Evolutionary conservation across 2,329 filamentous ascomycete genomes (phyloP).

Genomic region (Diaporthe sp.): DNA sequence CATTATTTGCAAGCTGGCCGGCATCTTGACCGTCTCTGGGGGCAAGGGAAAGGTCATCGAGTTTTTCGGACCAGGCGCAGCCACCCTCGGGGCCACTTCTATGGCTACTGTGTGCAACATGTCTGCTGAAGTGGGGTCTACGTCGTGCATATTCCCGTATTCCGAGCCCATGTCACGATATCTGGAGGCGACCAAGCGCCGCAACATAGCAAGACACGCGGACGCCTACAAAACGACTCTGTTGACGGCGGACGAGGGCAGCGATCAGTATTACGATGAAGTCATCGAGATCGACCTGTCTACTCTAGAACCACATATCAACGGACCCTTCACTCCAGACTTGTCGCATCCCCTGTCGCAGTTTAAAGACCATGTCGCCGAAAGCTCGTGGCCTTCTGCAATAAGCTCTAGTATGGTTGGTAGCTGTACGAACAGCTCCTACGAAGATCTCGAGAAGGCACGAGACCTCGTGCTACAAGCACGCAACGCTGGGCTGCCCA

Average conservation of each 20-base stretch:
- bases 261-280: constrained; percentile 88
- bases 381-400: constrained; percentile 89
- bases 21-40: constrained; percentile 90
- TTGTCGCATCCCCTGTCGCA: constrained; percentile 91
- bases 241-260: constrained; percentile 70
- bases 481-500: constrained; percentile 80
- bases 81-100: constrained; percentile 89
- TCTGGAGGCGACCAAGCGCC: constrained; percentile 84
- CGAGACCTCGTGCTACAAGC: constrained; percentile 95
- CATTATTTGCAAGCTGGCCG: constrained; percentile 88
- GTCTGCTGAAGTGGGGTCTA: constrained; percentile 91
- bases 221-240: constrained; percentile 76
- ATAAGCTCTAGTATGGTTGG: constrained; percentile 95
- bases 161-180: constrained; percentile 87
- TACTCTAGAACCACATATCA: constrained; percentile 92
- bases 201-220: constrained; percentile 76
- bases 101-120: constrained; percentile 95
- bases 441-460: constrained; percentile 97
- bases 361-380: constrained; percentile 86
- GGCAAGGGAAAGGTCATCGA: constrained; percentile 96
- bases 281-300: constrained; percentile 92
- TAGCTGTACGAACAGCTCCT: constrained; percentile 98
- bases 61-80: constrained; percentile 90
- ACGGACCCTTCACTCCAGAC: constrained; percentile 96
- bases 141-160: constrained; percentile 95